phyloP scores from a whole-genome alignment of 495 filamentous ascomycete genomes.

The Penicillium mononematosum region DNA sequence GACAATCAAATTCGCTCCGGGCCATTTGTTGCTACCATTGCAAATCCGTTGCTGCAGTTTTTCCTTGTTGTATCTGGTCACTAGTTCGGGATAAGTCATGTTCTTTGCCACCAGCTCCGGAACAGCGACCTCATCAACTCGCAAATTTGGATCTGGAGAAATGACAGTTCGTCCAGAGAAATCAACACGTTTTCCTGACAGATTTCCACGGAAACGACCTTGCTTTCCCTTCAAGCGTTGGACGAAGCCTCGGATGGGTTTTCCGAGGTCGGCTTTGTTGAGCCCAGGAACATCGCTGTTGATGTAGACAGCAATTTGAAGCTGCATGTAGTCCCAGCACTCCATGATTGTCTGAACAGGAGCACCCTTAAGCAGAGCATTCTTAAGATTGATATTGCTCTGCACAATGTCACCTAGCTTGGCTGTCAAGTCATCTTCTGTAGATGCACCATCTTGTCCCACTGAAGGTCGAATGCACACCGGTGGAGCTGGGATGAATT shows the following conservation, averaged over 20 bases:
- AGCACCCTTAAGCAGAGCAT: slow-evolving; percentile 74
- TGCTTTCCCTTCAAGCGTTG: slow-evolving; percentile 96
- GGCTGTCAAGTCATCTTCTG: slow-evolving; percentile 93
- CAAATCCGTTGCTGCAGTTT: slow-evolving; percentile 71
- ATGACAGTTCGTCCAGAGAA: slow-evolving; percentile 98
- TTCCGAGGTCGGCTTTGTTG: slow-evolving; percentile 69
- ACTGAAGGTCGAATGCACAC: slow-evolving; percentile 93
- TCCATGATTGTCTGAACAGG: slow-evolving; percentile 90
- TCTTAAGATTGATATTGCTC: slow-evolving; percentile 78
- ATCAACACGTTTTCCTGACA: slow-evolving; percentile 97
- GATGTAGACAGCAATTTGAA: slow-evolving; percentile 95
- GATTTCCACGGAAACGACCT: slow-evolving; percentile 92
- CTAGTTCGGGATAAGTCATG: slow-evolving; percentile 89
- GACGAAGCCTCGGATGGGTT: slow-evolving; percentile 86
- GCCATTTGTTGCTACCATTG: slow-evolving; percentile 74
- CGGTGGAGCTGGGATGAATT: slow-evolving; percentile 89
- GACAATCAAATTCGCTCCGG: slow-evolving; percentile 79
- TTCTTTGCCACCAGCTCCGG: slow-evolving; percentile 87
- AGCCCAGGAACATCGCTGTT: slow-evolving; percentile 95
- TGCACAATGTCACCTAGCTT: slow-evolving; percentile 93
- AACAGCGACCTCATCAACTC: slow-evolving; percentile 91
- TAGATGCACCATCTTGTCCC: slow-evolving; percentile 83
- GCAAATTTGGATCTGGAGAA: slow-evolving; percentile 91
- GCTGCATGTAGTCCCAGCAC: slow-evolving; percentile 94
- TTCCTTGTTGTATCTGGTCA: slow-evolving; percentile 75